Evolutionary conservation across 75 land plant genomes (phyloP).

Genomic region (Adiantum capillusveneris): DNA sequence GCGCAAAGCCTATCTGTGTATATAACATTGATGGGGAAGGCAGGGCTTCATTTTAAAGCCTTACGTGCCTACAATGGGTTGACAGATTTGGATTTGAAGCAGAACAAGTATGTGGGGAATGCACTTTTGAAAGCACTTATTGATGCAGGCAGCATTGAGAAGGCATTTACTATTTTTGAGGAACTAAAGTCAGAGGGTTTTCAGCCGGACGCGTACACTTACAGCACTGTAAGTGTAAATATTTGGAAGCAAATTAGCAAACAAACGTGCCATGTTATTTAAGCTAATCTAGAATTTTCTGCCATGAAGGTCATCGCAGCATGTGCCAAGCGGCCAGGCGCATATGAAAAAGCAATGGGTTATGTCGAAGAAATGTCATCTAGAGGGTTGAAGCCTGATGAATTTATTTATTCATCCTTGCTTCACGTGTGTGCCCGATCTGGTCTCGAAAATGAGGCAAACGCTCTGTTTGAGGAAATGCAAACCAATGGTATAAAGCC

Average conservation of each 20-base stretch:
- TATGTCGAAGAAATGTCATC: not conserved
- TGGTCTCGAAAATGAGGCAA: not conserved
- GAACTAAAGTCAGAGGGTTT: conserved; percentile 3
- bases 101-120: not conserved
- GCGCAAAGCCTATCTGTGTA: not conserved
- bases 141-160: not conserved
- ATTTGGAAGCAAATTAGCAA: not conserved
- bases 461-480: not conserved
- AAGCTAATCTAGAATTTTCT: not conserved
- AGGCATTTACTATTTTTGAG: conserved; percentile 1
- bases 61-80: not conserved
- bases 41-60: not conserved
- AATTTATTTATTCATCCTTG: not conserved
- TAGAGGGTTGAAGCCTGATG: conserved; percentile 2
- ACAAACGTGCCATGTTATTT: not conserved
- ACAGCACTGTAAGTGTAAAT: not conserved
- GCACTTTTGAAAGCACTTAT: not conserved
- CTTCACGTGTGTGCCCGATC: not conserved
- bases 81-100: not conserved
- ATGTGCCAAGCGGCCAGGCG: not conserved
- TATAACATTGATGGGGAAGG: conserved; percentile 2
- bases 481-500: not conserved
- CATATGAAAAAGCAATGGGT: not conserved
- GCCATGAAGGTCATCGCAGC: not conserved
- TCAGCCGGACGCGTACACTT: not conserved